Conservation (phyloP, 2,329 filamentous ascomycete genomes). For the Coniella vitis region DNA sequence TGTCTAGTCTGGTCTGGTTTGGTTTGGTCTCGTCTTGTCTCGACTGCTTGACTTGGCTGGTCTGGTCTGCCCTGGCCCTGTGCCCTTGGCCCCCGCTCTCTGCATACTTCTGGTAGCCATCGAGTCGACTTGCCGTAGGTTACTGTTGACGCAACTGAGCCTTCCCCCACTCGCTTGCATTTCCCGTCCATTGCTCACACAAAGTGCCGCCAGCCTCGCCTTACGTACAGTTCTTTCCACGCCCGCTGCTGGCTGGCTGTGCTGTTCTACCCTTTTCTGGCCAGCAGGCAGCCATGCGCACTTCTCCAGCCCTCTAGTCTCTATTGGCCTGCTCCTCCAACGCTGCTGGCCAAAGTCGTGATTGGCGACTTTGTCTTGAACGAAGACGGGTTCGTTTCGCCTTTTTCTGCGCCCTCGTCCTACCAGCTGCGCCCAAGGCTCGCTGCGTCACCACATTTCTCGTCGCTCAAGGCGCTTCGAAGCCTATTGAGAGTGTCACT, state of each 20-base stretch:
- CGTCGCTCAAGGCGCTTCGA: background rate
- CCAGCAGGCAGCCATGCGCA: slow-evolving; percentile 13
- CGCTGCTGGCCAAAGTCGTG: slow-evolving; percentile 7
- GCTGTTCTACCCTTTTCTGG: slow-evolving; percentile 1
- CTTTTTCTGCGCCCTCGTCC: background rate
- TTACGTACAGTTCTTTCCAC: background rate
- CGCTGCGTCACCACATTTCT: background rate
- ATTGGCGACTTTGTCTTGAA: slow-evolving; percentile 12
- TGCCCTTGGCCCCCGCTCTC: no score
- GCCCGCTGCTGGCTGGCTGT: background rate
- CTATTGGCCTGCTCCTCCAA: slow-evolving; percentile 12
- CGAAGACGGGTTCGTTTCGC: background rate
- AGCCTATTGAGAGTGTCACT: background rate
- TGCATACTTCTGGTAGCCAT: no score
- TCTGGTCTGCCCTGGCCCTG: no score
- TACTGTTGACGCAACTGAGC: no score
- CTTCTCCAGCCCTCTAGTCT: background rate
- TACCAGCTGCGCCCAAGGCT: background rate
- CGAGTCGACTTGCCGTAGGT: no score
- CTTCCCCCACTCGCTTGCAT: no score
- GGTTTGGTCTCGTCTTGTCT: no score
- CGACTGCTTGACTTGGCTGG: no score
- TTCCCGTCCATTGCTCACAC: no score
- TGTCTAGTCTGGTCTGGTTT: background rate
- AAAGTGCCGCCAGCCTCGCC: background rate